phyloP scores from a whole-genome alignment of 208 protist species.

The Dictyostelium gargantuum region DNA sequence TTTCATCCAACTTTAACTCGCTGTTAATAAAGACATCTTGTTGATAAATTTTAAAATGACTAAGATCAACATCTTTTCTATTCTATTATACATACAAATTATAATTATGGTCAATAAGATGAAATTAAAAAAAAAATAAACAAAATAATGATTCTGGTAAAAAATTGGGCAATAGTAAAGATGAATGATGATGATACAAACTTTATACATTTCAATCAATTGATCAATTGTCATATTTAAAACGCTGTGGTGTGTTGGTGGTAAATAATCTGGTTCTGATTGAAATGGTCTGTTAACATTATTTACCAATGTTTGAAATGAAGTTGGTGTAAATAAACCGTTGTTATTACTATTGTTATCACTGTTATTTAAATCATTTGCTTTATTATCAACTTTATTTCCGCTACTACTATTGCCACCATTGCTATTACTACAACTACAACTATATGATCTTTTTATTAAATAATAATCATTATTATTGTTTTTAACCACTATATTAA shows the following conservation, averaged over 20 bases:
- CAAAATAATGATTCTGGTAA: background rate
- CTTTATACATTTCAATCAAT: conserved; percentile 51
- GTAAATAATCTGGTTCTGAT: background rate
- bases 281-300: background rate
- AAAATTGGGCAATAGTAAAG: background rate
- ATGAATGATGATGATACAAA: background rate
- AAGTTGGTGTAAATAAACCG: background rate
- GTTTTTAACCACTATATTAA: too few species aligned
- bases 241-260: conserved; percentile 28
- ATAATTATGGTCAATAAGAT: too few species aligned
- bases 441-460: too few species aligned
- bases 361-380: too few species aligned
- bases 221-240: conserved; percentile 44
- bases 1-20: conserved; percentile 49
- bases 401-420: too few species aligned
- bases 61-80: conserved; percentile 8
- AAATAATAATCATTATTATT: too few species aligned
- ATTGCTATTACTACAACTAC: too few species aligned
- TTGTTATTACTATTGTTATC: background rate
- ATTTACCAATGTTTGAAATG: background rate
- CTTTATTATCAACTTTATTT: too few species aligned
- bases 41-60: conserved; percentile 18
- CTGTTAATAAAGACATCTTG: conserved; percentile 70
- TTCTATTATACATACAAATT: conserved; percentile 16
- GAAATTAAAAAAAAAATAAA: background rate